Base-by-base conservation (phyloP, 306 rosid genomes). In the Acacia melanoxylon region DNA sequence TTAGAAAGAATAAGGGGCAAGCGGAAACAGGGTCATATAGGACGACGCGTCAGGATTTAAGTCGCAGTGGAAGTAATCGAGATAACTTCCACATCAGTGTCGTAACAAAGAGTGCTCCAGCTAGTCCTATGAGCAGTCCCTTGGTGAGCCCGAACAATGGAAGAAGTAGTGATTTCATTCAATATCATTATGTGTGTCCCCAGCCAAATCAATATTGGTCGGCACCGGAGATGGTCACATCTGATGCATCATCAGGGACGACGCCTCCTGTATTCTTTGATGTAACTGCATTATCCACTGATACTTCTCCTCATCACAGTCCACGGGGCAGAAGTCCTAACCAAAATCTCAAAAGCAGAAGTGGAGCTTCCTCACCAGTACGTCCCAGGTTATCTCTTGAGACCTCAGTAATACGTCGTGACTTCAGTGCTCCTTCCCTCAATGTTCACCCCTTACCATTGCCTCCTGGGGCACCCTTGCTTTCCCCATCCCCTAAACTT, bases 371-470 rank as follows among this genome's bases (percentile, higher is more conserved):
- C 48, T 88, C 97, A 1, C 93, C 92, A 27, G n/a, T 88, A 51
- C 81, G 63, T 68, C 78, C 86, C 63, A 82, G 40, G 48, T 68
- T 83, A 68, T 87, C 93, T 20, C 74, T 84, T 17, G 96, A 93
- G 41, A 81, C 42, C 79, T 13, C 79, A 31, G 27, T 82, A 31
- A 9, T 46, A 0, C 94, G 92, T 2, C 89, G 95, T 61, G 98
- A 92, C 52, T 49, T 52, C 79, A 61, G 62, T 83, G 82, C 65
- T 75, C 88, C 81, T 65, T 88, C 81, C 75, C 75, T 66, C 61
- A 85, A 68, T 61, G 97, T 92, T 48, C 98, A 96, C 70, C 99
- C 97, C 12, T 85, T 96, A 81, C 99, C 99, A 78, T 88, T 92
- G 86, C 99, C 99, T 79, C 99, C 99, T 25, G 94, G 90, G 74